Conservation (phyloP, 768 basidiomycete genomes). For the Naganishia randhawae region DNA sequence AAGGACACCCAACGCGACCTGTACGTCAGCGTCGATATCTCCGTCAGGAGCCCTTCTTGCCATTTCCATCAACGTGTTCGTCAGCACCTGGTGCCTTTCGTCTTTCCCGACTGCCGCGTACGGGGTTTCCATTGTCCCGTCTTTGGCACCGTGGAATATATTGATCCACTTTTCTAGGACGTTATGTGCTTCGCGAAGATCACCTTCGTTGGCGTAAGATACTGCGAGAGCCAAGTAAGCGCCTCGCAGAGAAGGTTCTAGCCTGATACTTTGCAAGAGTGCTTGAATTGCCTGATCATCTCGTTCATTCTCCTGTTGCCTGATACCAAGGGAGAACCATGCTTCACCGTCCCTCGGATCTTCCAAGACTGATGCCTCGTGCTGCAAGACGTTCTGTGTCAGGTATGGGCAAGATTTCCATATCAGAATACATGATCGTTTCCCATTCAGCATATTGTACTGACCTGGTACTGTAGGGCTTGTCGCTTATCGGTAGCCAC, state of each 20-base stretch:
- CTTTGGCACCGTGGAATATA: constrained; percentile 2
- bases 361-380: constrained; percentile 82
- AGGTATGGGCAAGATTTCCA: constrained; percentile 25
- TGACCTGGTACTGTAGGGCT: constrained; percentile 29
- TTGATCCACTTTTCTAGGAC: constrained; percentile 79
- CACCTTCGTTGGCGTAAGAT: constrained; percentile 82
- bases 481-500: constrained; percentile 2
- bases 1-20: constrained; percentile 87
- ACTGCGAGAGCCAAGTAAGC: constrained; percentile 89
- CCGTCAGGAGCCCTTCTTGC: constrained; percentile 61
- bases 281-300: constrained; percentile 86
- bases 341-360: constrained; percentile 66
- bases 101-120: constrained; percentile 19
- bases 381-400: constrained; percentile 72
- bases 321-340: constrained; percentile 91
- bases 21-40: constrained; percentile 84
- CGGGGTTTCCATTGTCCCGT: constrained; percentile 21
- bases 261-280: constrained; percentile 69
- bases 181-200: constrained; percentile 67
- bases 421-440: neutral
- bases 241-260: constrained; percentile 64
- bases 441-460: constrained; percentile 15
- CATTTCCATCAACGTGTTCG: constrained; percentile 76
- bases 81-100: constrained; percentile 55
- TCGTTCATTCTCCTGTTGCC: constrained; percentile 96